phyloP scores from a whole-genome alignment of 805 yeast species.

The Saccharomycopsis fibuligera region DNA sequence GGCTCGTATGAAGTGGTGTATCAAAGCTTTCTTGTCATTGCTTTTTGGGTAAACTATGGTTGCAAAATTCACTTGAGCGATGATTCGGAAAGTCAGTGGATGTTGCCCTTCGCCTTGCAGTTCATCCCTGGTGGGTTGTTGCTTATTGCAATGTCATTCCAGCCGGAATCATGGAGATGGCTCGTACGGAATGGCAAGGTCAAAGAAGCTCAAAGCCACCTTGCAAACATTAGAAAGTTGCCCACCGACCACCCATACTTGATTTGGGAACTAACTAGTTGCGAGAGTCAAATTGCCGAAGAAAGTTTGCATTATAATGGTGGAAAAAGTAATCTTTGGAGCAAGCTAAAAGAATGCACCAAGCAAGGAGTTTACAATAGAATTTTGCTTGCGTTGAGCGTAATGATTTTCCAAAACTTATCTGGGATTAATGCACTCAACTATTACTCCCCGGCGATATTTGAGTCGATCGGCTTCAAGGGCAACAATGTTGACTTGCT shows the following conservation, averaged over 20 bases:
- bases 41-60: conserved; percentile 47
- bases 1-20: conserved; percentile 45
- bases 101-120: conserved; percentile 42
- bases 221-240: conserved; percentile 35
- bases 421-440: conserved; percentile 37
- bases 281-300: conserved; percentile 12
- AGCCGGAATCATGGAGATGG: conserved; percentile 44
- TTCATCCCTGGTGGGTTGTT: conserved; percentile 40
- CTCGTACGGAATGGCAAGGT: conserved; percentile 32
- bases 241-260: conserved; percentile 35
- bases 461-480: conserved; percentile 38
- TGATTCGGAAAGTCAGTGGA: conserved; percentile 35
- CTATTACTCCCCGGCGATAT: conserved; percentile 35
- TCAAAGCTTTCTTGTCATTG: conserved; percentile 43
- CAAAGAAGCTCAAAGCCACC: conserved; percentile 30
- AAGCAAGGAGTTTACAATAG: conserved; percentile 4
- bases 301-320: too few species aligned
- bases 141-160: conserved; percentile 33
- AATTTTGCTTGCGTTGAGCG: conserved; percentile 12
- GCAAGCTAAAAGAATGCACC: conserved; percentile 3
- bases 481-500: conserved; percentile 40
- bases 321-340: too few species aligned
- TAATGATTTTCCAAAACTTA: conserved; percentile 29
- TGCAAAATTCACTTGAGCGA: conserved; percentile 31
- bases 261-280: conserved; percentile 32